Conservation (phyloP, 1,284 basidiomycete species). For the Xerocomus alliaceus region DNA sequence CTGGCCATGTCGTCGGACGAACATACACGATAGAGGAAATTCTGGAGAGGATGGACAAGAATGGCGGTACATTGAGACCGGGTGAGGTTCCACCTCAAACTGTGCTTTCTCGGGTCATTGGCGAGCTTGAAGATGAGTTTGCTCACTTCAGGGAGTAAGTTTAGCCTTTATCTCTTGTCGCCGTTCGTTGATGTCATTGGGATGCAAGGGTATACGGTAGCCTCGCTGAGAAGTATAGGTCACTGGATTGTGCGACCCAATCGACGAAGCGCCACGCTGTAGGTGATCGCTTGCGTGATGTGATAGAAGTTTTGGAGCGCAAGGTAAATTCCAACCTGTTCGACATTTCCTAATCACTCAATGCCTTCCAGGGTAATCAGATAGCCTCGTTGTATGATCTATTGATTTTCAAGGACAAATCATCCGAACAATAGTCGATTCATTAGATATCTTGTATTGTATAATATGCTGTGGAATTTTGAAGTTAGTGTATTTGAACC, state of each 20-base stretch:
- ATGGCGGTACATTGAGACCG: conserved; percentile 31
- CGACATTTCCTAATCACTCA: conserved; percentile 2
- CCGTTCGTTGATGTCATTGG: conserved; percentile 15
- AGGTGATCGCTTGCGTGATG: conserved; percentile 85
- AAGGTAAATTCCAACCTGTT: conserved; percentile 61
- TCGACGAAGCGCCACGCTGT: conserved; percentile 80
- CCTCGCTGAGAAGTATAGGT: conserved; percentile 87
- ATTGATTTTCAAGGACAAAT: conserved; percentile 75
- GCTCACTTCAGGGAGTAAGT: conserved; percentile 85
- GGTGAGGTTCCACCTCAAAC: conserved; percentile 76
- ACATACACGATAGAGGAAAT: conserved; percentile 34
- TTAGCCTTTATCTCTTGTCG: background rate
- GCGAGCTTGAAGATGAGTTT: conserved; percentile 90
- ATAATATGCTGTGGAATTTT: background rate
- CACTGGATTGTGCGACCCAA: conserved; percentile 83
- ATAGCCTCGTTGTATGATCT: conserved; percentile 85
- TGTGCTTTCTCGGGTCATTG: conserved; percentile 75
- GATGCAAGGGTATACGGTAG: conserved; percentile 79
- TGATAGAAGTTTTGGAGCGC: conserved; percentile 86
- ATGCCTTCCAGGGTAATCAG: conserved; percentile 74
- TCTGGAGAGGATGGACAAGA: conserved; percentile 35
- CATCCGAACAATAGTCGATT: conserved; percentile 31
- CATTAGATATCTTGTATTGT: conserved; percentile 5
- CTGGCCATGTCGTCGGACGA: too few relatives aligned
- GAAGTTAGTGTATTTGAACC: too few relatives aligned